These are phyloP conservation scores for Stentor coeruleus DNA, from an alignment of 73 alveolate species.

Conservation along the genomic window DNA sequence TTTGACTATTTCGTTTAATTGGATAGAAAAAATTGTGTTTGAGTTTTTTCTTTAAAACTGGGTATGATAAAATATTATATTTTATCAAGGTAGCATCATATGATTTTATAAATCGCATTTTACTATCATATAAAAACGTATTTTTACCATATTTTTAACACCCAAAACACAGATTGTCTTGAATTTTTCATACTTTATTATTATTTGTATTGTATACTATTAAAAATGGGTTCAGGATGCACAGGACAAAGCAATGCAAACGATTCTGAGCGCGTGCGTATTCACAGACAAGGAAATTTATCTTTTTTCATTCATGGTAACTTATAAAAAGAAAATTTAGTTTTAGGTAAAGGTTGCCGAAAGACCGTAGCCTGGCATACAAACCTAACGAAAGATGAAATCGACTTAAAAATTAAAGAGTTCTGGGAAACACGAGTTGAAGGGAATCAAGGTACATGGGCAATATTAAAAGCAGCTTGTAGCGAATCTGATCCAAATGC, in stretches of 20 bases:
- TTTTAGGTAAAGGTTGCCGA: not conserved
- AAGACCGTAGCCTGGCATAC: slow-evolving; percentile 5
- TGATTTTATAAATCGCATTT: too few relatives aligned
- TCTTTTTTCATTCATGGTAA: not conserved
- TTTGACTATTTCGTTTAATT: too few relatives aligned
- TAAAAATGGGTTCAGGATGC: not conserved
- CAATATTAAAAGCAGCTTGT: not conserved
- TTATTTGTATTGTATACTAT: too few relatives aligned
- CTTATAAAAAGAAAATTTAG: not conserved
- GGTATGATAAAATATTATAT: too few relatives aligned
- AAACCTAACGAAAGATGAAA: not conserved
- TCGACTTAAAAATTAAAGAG: not conserved
- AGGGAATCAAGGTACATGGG: not conserved
- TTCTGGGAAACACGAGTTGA: slow-evolving; percentile 23
- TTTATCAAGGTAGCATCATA: too few relatives aligned
- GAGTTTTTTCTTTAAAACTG: too few relatives aligned
- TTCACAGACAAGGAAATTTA: not conserved
- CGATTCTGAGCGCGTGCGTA: not conserved
- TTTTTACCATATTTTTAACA: too few relatives aligned
- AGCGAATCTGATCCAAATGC: not conserved
- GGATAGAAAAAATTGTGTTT: too few relatives aligned
- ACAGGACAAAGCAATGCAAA: not conserved
- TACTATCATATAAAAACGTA: too few relatives aligned
- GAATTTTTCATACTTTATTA: too few relatives aligned
- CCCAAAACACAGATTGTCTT: too few relatives aligned